Evolutionary conservation across 495 filamentous ascomycete species (phyloP).

Genomic region (Neurospora sp.): DNA sequence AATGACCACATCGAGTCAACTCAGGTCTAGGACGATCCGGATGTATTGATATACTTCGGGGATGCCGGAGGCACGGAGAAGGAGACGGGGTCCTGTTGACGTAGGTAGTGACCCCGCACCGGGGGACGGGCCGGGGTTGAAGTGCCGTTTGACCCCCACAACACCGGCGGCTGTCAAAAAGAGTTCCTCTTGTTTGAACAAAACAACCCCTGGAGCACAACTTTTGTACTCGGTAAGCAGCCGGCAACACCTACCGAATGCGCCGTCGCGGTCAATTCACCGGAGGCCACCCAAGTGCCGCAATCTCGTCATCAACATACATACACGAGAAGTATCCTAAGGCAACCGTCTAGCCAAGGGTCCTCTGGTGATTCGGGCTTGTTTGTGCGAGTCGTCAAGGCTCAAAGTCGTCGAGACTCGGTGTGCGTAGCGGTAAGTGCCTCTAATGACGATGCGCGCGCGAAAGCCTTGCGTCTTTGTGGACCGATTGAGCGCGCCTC

Average conservation of each 20-base stretch:
- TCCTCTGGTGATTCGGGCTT: not conserved
- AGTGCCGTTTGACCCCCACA: not conserved
- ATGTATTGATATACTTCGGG: not conserved
- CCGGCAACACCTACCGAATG: not conserved
- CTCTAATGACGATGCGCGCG: not conserved
- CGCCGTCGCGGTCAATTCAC: not conserved
- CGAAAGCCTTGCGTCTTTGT: not conserved
- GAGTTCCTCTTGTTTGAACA: too few species aligned
- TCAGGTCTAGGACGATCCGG: not conserved
- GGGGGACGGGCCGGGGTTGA: not conserved
- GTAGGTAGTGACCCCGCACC: not conserved
- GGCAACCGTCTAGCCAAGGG: not conserved
- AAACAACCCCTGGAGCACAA: not conserved
- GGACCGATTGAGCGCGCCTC: not conserved
- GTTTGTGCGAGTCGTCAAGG: not conserved
- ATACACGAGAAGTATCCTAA: not conserved
- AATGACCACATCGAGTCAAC: not conserved
- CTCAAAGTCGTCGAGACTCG: not conserved
- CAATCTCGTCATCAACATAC: not conserved
- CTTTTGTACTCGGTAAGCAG: not conserved
- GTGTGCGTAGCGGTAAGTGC: not conserved
- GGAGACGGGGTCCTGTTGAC: not conserved
- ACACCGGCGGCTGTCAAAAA: too few species aligned
- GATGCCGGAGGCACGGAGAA: not conserved
- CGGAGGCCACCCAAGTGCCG: not conserved